A percentile compares a stretch with the other conserved stretches of the same genome.
Evolutionary conservation across 2,329 filamentous ascomycete genomes (phyloP).

Genomic region (Exophiala viscosa): DNA sequence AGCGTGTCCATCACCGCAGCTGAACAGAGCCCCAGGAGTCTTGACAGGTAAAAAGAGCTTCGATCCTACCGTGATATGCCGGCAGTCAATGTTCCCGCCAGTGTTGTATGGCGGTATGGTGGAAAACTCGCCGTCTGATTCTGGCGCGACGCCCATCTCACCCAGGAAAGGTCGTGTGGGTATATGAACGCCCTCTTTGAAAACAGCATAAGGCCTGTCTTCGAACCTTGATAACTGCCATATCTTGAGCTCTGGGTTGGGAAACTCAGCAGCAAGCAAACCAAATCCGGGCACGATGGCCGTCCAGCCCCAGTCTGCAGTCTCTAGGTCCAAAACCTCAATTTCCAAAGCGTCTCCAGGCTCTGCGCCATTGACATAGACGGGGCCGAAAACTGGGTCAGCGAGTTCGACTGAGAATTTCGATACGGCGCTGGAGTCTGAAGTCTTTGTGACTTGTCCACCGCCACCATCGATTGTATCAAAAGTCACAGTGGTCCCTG

Average conservation of each 20-base stretch:
- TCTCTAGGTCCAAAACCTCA: constrained; percentile 47
- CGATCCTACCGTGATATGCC: constrained; percentile 46
- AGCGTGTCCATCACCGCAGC: constrained; percentile 54
- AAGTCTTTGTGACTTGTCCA: constrained; percentile 28
- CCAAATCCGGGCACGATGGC: constrained; percentile 52
- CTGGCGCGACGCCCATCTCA: constrained; percentile 51
- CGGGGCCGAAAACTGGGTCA: constrained; percentile 52
- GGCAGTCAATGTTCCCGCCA: constrained; percentile 56
- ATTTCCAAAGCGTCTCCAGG: constrained; percentile 53
- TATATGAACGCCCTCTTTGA: constrained; percentile 48
- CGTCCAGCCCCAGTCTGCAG: constrained; percentile 52
- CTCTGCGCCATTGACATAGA: constrained; percentile 48
- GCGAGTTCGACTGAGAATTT: constrained; percentile 1
- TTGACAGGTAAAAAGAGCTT: constrained; percentile 50
- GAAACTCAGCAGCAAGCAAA: constrained; percentile 49
- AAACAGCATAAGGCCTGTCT: constrained; percentile 39
- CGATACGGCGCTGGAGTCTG: not conserved
- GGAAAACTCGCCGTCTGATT: constrained; percentile 43
- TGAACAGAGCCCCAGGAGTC: constrained; percentile 50
- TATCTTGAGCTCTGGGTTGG: constrained; percentile 45
- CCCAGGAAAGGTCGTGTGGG: constrained; percentile 53
- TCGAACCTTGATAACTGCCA: constrained; percentile 42
- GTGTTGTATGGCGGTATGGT: constrained; percentile 51
- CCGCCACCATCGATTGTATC: constrained; percentile 41
- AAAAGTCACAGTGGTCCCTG: constrained; percentile 48